These are phyloP conservation scores for Madurella mycetomatis DNA, from an alignment of 2,329 filamentous ascomycete genomes.

Conservation along the genomic window DNA sequence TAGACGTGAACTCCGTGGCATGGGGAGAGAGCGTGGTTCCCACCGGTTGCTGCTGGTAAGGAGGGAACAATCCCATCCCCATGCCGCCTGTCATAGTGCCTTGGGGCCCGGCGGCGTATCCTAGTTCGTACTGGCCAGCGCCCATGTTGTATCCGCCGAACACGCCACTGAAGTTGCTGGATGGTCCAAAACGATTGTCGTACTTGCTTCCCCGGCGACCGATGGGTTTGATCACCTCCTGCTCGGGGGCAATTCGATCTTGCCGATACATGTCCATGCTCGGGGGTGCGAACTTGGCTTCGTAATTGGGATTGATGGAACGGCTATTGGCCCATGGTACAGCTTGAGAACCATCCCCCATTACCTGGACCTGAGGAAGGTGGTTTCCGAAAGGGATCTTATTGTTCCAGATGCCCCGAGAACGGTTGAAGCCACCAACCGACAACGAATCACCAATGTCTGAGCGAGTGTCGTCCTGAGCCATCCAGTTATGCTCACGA, in stretches of 20 bases:
- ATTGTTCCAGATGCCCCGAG: conserved; percentile 54
- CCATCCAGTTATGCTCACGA: conserved; percentile 48
- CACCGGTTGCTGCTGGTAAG: conserved; percentile 53
- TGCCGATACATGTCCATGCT: conserved; percentile 39
- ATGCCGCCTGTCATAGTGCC: conserved; percentile 35
- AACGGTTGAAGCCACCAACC: conserved; percentile 47
- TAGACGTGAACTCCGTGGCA: conserved; percentile 67
- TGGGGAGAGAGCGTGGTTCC: conserved; percentile 67
- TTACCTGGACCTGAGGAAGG: conserved; percentile 26
- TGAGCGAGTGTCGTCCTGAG: conserved; percentile 51
- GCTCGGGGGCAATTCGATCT: conserved; percentile 47
- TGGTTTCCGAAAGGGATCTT: conserved; percentile 38
- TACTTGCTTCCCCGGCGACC: conserved; percentile 45
- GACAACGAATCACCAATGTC: conserved; percentile 54
- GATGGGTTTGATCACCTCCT: conserved; percentile 43
- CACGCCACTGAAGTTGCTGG: conserved; percentile 32
- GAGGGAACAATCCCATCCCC: conserved; percentile 41
- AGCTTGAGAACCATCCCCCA: conserved; percentile 34
- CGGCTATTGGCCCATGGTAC: conserved; percentile 47
- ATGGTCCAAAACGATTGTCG: conserved; percentile 37
- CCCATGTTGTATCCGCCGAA: conserved; percentile 36
- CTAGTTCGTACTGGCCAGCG: conserved; percentile 28
- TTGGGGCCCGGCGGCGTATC: conserved; percentile 23
- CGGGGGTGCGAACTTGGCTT: conserved; percentile 34
- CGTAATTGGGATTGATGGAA: conserved; percentile 38